Evolutionary conservation across 768 basidiomycete species (phyloP).

Genomic region (Jaapia argillacea): DNA sequence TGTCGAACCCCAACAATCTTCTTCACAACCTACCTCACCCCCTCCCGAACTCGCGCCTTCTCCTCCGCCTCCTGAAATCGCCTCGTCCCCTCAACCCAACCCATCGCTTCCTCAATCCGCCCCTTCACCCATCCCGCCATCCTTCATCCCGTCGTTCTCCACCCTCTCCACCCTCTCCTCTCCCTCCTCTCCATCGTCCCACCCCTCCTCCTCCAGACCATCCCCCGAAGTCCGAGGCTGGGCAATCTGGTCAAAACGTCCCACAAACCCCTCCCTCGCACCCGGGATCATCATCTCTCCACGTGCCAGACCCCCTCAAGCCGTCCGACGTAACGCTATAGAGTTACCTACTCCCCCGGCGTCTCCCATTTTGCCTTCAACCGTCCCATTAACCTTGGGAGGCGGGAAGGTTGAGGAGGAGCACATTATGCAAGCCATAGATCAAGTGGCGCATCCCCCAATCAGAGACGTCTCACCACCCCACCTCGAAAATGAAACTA

Average conservation of each 20-base stretch:
- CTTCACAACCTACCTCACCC: constrained; percentile 3
- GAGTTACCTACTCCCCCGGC: constrained; percentile 40
- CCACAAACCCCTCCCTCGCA: constrained; percentile 49
- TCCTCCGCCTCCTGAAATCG: not conserved
- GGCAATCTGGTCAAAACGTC: constrained; percentile 69
- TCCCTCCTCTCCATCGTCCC: constrained; percentile 1
- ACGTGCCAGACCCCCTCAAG: constrained; percentile 47
- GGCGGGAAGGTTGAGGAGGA: too few relatives aligned
- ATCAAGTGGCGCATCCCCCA: too few relatives aligned
- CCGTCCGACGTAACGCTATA: constrained; percentile 47
- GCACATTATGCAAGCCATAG: too few relatives aligned
- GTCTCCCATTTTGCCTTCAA: constrained; percentile 23
- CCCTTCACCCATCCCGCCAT: not conserved
- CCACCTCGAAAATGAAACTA: too few relatives aligned
- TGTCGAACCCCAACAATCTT: constrained; percentile 1
- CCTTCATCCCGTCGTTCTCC: constrained; percentile 1
- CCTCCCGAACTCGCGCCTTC: not conserved
- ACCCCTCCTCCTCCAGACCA: constrained; percentile 3
- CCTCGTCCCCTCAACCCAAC: constrained; percentile 1
- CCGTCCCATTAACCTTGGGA: too few relatives aligned
- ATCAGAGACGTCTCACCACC: too few relatives aligned
- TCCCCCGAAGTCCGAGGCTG: constrained; percentile 23
- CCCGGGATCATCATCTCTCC: constrained; percentile 68
- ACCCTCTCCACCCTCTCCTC: constrained; percentile 1
- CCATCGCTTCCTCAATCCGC: not conserved